Evolutionary conservation across 257 asterid species (phyloP), one percentile per base, ranked within the genome.

Genomic region (Catharanthus roseus): DNA sequence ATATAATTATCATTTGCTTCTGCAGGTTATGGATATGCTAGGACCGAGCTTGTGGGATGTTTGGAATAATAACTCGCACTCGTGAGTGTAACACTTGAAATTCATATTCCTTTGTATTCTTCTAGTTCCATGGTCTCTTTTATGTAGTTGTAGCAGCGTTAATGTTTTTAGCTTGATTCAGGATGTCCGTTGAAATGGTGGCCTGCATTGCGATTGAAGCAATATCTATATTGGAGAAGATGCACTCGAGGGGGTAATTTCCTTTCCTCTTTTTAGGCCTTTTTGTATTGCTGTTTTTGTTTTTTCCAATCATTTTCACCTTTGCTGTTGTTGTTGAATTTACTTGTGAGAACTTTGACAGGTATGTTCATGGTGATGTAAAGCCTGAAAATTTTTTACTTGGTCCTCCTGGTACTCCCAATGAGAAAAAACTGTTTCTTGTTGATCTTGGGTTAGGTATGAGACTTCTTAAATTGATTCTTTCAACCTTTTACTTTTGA

Each of bases 381-480:
- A 92, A 92, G 88, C 98, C 98, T 7, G 98, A 92, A 82, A 92
- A 90, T 77, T 92, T 92, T 80, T 83, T 92, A 82, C 98, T 92
- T 71, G 98, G 98, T 69, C 79, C 85, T 60, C 85, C 91, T 9
- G 95, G 95, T 74, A 85, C 95, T 61, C 76, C 90, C 36, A 93
- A 90, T 31, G 96, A 86, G 82, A 88, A 88, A 81, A 90, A 80
- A 63, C 88, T 92, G 60, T 92, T 85, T 84, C 78, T 92, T 74
- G 89, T 90, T 80, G 97, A 92, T 84, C 96, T 92, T 78, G 98
- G 98, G 68, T 83, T 92, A 79, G 98, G 98, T 81, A 78, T 38
- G 11, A 28, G 3, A 65, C 39, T 33, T 13, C 49, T 6, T 47
- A 53, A 23, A 41, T 29, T 19, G 49, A 21, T 69, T 15, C 9